phyloP scores from a whole-genome alignment of 257 asterid genomes.

The Solanum pennellii region DNA sequence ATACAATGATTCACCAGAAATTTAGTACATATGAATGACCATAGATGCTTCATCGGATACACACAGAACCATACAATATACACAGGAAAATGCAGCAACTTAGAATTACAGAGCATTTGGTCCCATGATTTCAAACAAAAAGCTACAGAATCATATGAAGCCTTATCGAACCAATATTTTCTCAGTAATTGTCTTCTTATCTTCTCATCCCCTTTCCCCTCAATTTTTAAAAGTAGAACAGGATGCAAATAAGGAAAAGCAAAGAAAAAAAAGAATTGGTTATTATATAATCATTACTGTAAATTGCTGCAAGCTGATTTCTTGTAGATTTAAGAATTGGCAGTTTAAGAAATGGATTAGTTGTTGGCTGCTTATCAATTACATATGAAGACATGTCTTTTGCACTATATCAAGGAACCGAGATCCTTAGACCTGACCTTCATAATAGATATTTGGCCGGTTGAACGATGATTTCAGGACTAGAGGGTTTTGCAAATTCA shows the following conservation, averaged over 20 bases:
- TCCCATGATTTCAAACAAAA: background rate
- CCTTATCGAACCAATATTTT: background rate
- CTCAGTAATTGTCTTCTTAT: background rate
- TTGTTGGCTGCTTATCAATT: background rate
- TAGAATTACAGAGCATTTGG: background rate
- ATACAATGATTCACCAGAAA: background rate
- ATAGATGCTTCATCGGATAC: background rate
- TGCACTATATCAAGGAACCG: conserved; percentile 4
- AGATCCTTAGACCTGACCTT: conserved; percentile 43
- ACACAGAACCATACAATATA: background rate
- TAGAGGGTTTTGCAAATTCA: conserved; percentile 72
- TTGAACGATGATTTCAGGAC: conserved; percentile 88
- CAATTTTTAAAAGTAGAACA: background rate
- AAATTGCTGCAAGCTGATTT: background rate
- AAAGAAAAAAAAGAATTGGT: background rate
- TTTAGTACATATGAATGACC: background rate
- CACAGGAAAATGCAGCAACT: background rate
- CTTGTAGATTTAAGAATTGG: background rate
- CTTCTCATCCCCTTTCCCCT: background rate
- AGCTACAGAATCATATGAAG: background rate
- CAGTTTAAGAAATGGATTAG: background rate
- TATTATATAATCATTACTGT: background rate
- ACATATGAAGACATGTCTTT: background rate
- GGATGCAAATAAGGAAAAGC: background rate
- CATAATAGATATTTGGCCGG: conserved; percentile 87